Percentiles rank a stretch among this genome's conserved stretches.
Evolutionary conservation across 2,329 filamentous ascomycete species (phyloP).

Genomic region (Talaromyces piceae): DNA sequence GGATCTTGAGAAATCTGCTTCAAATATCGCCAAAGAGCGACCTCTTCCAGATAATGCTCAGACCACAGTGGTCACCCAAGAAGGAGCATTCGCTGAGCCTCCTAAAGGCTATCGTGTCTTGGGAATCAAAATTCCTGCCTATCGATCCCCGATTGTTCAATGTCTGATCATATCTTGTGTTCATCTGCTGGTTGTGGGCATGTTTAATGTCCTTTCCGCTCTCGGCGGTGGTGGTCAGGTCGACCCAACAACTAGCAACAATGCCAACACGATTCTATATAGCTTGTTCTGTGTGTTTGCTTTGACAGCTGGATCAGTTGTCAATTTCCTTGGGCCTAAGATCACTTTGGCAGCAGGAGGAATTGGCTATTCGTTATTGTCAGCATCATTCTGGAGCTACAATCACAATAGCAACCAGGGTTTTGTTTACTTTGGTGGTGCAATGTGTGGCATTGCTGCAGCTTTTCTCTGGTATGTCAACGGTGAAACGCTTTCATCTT

Average conservation of each 20-base stretch:
- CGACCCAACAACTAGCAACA: constrained; percentile 14
- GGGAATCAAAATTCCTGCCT: constrained; percentile 12
- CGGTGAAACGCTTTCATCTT: background rate
- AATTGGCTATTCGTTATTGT: constrained; percentile 69
- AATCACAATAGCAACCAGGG: constrained; percentile 60
- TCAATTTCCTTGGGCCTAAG: constrained; percentile 67
- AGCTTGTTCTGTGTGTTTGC: constrained; percentile 14
- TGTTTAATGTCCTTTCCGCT: constrained; percentile 16
- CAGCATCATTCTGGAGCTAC: constrained; percentile 62
- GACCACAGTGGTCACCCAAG: background rate
- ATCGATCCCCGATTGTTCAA: constrained; percentile 14
- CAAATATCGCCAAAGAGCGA: constrained; percentile 7
- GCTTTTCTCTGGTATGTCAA: constrained; percentile 59
- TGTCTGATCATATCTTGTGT: constrained; percentile 13
- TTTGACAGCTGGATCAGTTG: constrained; percentile 42
- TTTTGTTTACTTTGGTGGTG: constrained; percentile 66
- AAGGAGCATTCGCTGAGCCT: constrained; percentile 1
- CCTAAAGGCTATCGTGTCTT: constrained; percentile 12
- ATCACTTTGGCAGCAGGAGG: constrained; percentile 64
- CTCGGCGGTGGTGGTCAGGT: constrained; percentile 16
- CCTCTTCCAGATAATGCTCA: background rate
- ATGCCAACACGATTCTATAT: constrained; percentile 15
- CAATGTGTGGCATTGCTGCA: constrained; percentile 68
- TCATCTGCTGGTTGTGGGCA: constrained; percentile 15
- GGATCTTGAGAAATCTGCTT: constrained; percentile 1